Conservation (phyloP, 179 eudicot species). For the Drosera spatulata region DNA sequence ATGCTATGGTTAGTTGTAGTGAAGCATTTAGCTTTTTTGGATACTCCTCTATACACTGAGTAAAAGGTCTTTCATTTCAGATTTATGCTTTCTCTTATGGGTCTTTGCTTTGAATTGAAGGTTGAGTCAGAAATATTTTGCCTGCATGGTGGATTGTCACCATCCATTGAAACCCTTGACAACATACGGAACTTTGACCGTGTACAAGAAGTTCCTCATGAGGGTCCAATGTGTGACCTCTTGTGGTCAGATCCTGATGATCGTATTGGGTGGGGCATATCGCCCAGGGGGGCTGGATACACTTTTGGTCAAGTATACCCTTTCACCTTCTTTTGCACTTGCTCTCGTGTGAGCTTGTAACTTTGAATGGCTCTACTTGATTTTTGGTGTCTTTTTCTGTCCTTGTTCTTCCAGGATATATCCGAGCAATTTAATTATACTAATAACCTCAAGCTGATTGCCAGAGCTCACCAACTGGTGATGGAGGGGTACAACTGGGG, state of each 20-base stretch:
- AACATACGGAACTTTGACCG: conserved; percentile 91
- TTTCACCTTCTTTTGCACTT: neutral
- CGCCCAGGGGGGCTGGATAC: conserved; percentile 99
- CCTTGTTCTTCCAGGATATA: conserved; percentile 49
- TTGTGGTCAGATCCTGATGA: conserved; percentile 99
- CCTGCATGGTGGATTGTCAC: conserved; percentile 94
- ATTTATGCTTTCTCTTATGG: neutral
- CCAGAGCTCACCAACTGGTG: conserved; percentile 97
- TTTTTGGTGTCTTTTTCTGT: neutral
- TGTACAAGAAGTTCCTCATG: conserved; percentile 99
- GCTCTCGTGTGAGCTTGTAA: neutral
- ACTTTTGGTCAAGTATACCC: conserved; percentile 82
- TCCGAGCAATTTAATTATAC: conserved; percentile 97
- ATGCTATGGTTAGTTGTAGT: neutral
- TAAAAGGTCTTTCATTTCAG: neutral
- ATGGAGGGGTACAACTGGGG: conserved; percentile 99
- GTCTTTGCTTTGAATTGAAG: conserved; percentile 14
- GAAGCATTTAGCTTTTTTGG: neutral
- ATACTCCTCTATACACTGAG: neutral
- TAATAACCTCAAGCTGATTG: conserved; percentile 83
- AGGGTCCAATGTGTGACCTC: conserved; percentile 98
- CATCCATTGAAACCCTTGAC: conserved; percentile 91
- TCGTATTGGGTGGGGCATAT: conserved; percentile 98
- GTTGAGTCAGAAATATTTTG: conserved; percentile 97
- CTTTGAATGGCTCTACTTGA: neutral